phyloP scores from a whole-genome alignment of 1,139 yeast genomes.

The Blastobotrys ciferrii region DNA sequence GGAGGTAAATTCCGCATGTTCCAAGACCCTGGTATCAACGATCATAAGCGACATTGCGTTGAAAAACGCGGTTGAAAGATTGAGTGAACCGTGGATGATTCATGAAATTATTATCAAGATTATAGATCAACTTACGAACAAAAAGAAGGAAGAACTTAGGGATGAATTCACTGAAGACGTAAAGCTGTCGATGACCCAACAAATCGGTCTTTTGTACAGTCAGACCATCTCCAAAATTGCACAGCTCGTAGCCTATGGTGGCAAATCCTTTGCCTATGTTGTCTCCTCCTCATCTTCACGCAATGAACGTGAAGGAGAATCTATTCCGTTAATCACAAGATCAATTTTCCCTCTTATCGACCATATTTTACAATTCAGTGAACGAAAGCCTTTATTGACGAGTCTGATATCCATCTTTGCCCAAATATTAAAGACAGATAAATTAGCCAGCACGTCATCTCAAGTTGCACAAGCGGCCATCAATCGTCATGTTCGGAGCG shows the following conservation, averaged over 20 bases:
- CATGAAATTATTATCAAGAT: slow-evolving; percentile 42
- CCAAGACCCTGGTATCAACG: slow-evolving; percentile 40
- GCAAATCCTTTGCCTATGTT: slow-evolving; percentile 25
- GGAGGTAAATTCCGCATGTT: slow-evolving; percentile 40
- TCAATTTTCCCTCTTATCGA: slow-evolving; percentile 29
- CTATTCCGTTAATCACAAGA: slow-evolving; percentile 22
- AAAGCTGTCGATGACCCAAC: slow-evolving; percentile 16
- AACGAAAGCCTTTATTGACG: slow-evolving; percentile 31
- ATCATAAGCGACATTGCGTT: slow-evolving; percentile 45
- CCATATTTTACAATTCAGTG: slow-evolving; percentile 25
- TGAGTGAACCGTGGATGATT: slow-evolving; percentile 47
- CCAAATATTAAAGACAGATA: neutral
- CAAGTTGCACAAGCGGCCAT: slow-evolving; percentile 28
- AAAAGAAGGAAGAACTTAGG: neutral
- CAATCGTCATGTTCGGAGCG: slow-evolving; percentile 22
- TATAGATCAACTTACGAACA: slow-evolving; percentile 19
- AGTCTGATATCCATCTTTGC: neutral
- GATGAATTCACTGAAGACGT: slow-evolving; percentile 5
- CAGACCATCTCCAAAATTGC: slow-evolving; percentile 19
- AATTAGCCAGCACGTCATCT: slow-evolving; percentile 18
- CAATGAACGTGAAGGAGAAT: slow-evolving; percentile 10
- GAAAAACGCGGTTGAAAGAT: slow-evolving; percentile 41
- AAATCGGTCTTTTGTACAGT: slow-evolving; percentile 19
- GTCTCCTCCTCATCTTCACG: slow-evolving; percentile 21
- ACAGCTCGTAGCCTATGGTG: slow-evolving; percentile 20